Evolutionary conservation across 2,329 filamentous ascomycete species (phyloP).

Genomic region (Colletotrichum falcatum): DNA sequence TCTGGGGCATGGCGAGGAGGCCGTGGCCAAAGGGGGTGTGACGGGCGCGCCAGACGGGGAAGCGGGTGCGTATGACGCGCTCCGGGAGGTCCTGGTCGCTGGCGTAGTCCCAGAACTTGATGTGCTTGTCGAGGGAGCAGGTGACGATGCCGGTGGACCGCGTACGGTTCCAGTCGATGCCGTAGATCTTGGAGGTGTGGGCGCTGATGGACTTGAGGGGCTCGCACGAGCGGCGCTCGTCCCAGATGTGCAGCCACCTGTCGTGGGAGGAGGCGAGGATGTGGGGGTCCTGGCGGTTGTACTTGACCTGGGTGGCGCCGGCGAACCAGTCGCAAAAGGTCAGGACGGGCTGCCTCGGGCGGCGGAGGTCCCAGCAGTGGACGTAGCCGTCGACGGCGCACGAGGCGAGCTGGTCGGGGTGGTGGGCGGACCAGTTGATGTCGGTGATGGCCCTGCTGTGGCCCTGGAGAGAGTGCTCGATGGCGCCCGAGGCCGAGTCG

Average conservation of each 20-base stretch:
- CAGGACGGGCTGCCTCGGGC: slow-evolving; percentile 77
- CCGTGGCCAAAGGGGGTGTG: slow-evolving; percentile 92
- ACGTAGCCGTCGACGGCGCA: slow-evolving; percentile 95
- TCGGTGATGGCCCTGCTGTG: slow-evolving; percentile 91
- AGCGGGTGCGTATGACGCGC: slow-evolving; percentile 82
- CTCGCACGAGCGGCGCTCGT: slow-evolving; percentile 81
- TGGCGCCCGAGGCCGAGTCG: slow-evolving; percentile 76
- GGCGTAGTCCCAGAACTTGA: slow-evolving; percentile 91
- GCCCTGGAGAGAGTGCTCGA: slow-evolving; percentile 89
- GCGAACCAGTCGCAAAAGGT: slow-evolving; percentile 95
- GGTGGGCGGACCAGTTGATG: slow-evolving; percentile 94
- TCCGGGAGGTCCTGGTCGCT: slow-evolving; percentile 74
- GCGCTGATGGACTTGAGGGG: slow-evolving; percentile 88
- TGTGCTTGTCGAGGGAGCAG: slow-evolving; percentile 90
- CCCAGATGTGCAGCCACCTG: slow-evolving; percentile 89
- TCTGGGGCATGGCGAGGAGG: slow-evolving; percentile 90
- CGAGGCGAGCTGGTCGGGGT: slow-evolving; percentile 89
- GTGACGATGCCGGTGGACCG: slow-evolving; percentile 80
- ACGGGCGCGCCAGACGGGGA: slow-evolving; percentile 90
- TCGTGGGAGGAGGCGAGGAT: slow-evolving; percentile 93
- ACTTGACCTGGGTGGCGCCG: slow-evolving; percentile 95
- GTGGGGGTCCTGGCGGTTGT: slow-evolving; percentile 88
- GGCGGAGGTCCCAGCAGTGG: slow-evolving; percentile 89
- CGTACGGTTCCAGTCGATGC: slow-evolving; percentile 92
- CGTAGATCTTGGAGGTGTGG: slow-evolving; percentile 94